Evolutionary conservation across 1,284 basidiomycete species (phyloP), one percentile per base, ranked within the genome.

Genomic region (Microbotryomycetes sp.): DNA sequence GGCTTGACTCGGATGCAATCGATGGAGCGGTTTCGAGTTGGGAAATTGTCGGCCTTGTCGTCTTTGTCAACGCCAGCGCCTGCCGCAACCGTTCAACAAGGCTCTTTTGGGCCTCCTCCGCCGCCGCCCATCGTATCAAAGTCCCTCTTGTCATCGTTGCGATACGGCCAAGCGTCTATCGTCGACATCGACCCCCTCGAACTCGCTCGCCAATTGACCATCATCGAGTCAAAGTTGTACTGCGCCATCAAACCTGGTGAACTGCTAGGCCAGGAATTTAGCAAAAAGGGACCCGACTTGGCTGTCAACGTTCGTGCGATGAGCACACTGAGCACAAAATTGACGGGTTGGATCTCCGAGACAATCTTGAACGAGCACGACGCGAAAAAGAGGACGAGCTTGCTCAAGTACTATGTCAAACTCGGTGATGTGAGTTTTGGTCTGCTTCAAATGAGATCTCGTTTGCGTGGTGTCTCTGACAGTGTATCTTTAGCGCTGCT

Each of bases 111-210:
- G 28, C 29, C 54, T 70, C 49, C 57, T 28, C 77, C 79, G 4
- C 79, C 80, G 1, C 73, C 77, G 41, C 91, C 94, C 2, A 80
- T 86, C 67, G 88, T 97, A 79, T 88, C 85, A 63, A 92, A 91
- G 77, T 78, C 83, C 0, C 79, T 97, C 23, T 80, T 93, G 29
- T 54, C 64, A 11, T 53, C 68, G 18, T 66, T 78, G 16, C 71
- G 74, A 2, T 67, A 31, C 16, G 71, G 75, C 2, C 73, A 79
- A 3, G 83, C 94, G 54, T 76, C 80, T 26, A 79, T 97, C 9
- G 87, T 86, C n/a, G 94, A 98, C 71, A 92, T 98, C 72, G 84
- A 87, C 65, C 83, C 85, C 78, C 79, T 74, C 41, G 77, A 78
- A 69, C 80, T 83, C 18, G 83, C 86, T 11, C 70, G 77, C 16